Percentiles rank a stretch among this genome's conserved stretches.
phyloP scores from a whole-genome alignment of 352 stramenopile genomes.

The Phytophthora cactorum region DNA sequence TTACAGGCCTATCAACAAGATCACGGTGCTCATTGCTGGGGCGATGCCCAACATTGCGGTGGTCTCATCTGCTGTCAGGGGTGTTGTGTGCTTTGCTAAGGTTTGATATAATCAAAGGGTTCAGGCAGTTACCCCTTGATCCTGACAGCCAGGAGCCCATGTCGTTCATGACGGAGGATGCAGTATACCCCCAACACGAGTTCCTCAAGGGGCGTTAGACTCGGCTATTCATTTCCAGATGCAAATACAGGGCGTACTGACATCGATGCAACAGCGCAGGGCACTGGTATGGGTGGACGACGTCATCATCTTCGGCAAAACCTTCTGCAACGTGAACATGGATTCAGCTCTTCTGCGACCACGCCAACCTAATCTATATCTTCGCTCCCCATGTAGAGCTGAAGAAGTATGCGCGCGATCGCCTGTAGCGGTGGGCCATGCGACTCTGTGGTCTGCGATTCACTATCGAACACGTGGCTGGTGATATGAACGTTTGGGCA shows the following conservation, averaged over 20 bases:
- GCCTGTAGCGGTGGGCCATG: neutral
- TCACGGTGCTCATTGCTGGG: too few species aligned
- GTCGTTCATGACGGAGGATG: conserved; percentile 21
- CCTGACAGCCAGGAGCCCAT: conserved; percentile 19
- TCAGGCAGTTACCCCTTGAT: neutral
- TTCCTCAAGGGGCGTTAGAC: conserved; percentile 14
- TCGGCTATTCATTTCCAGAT: conserved; percentile 19
- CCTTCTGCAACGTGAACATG: neutral
- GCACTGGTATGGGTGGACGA: conserved; percentile 30
- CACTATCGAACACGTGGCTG: too few species aligned
- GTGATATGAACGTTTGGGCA: too few species aligned
- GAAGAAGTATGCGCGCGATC: neutral
- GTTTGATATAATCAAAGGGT: too few species aligned
- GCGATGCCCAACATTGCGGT: too few species aligned
- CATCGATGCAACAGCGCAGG: conserved; percentile 18
- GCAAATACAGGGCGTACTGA: conserved; percentile 12
- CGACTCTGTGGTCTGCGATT: neutral
- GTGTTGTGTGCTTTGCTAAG: too few species aligned
- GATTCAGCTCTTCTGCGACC: neutral
- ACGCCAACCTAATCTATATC: neutral
- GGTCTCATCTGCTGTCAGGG: too few species aligned
- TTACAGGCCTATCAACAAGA: conserved; percentile 14
- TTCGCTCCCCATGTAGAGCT: neutral
- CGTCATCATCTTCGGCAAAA: neutral
- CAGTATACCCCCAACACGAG: conserved; percentile 11